A percentile compares a stretch with the other conserved stretches of the same genome.
Evolutionary conservation across 805 yeast species (phyloP).

Genomic region (Nakazawaea wickerhamii): DNA sequence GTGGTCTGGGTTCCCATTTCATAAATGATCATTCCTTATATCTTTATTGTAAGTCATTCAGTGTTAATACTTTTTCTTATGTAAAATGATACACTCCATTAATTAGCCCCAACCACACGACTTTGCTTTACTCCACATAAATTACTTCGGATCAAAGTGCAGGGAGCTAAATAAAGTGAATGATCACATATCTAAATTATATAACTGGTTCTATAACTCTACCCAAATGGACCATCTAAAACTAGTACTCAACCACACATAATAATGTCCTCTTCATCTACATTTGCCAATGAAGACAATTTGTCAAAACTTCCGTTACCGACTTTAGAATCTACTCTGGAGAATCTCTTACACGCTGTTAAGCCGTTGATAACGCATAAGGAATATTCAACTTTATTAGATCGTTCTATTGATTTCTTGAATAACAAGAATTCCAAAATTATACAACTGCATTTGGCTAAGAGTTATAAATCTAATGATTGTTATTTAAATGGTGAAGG

Average conservation of each 20-base stretch:
- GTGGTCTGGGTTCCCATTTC: no score
- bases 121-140: no score
- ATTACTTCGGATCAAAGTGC: background rate
- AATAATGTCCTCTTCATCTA: no score
- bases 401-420: slow-evolving; percentile 40
- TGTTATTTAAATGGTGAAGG: slow-evolving; percentile 50
- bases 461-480: slow-evolving; percentile 37
- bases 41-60: no score
- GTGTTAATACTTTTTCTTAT: no score
- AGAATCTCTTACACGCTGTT: slow-evolving; percentile 48
- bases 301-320: slow-evolving; percentile 67
- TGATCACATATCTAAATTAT: background rate
- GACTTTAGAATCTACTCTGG: slow-evolving; percentile 39
- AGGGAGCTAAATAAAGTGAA: background rate
- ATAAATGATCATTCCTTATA: no score
- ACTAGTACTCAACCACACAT: no score
- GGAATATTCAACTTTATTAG: slow-evolving; percentile 41
- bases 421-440: slow-evolving; percentile 34
- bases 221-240: no score
- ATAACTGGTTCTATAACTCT: background rate
- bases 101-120: no score
- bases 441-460: slow-evolving; percentile 49
- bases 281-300: slow-evolving; percentile 35
- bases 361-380: slow-evolving; percentile 54
- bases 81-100: no score